Evolutionary conservation across 1,284 basidiomycete species (phyloP), one percentile per base, ranked within the genome.

Genomic region (Ustilago tritici): DNA sequence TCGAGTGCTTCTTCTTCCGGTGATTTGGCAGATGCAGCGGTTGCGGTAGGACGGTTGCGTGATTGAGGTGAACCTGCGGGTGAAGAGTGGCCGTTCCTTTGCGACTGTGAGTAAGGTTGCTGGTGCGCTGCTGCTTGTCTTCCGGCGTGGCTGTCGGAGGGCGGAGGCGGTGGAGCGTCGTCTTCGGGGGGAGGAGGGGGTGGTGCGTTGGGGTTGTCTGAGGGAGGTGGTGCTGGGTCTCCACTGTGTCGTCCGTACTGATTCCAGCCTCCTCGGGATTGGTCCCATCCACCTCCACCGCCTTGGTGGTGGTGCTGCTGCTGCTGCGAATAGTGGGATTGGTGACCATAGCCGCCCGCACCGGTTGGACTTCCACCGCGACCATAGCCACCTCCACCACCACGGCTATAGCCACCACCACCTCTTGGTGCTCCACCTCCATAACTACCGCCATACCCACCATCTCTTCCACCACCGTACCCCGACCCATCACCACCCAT

Each of bases 1-100:
- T 79, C 79, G 31, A 86, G 70, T 1, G 82, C 79, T 46, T 82
- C 73, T 54, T 84, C 77, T 38, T 84, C 79, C 3, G 78, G 75
- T 28, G 76, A 67, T 50, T 63, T 71, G 12, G 72, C 71, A 35
- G 55, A 6, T 34, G 66, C 17, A 35, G 64, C 41, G 15, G 63
- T 40, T 15, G 61, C 50, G 4, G 43, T 34, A 5, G 36, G n/a
- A 15, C 43, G 61, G 38, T 54, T 53, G 19, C 58, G 35, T 14
- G 43, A 34, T 14, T 65, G 53, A 7, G 62, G 46, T 1, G 65
- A 61, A 36, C 32, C 28, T 17, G 49, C n/a, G 19, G 56, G 57
- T 10, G 64, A 65, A 2, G 52, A 28, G 49, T 50, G 31, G 9
- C 64, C 61, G 41, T 59, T 63, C 10, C 61, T 19, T 15, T 61